phyloP scores from a whole-genome alignment of 2,329 filamentous ascomycete species.

The Chaetomium globosum region DNA sequence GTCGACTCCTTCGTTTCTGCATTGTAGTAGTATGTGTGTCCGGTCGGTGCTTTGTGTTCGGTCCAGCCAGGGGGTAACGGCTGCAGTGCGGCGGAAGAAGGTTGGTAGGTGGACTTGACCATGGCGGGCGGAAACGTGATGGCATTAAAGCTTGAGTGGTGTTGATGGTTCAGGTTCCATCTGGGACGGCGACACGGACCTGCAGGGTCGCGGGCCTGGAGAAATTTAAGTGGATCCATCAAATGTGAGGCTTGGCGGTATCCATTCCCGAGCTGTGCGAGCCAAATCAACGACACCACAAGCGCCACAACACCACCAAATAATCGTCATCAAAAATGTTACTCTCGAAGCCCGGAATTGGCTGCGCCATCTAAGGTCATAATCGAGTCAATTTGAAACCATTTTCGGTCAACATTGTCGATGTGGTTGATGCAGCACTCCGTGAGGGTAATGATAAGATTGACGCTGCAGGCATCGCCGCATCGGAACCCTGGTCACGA shows the following conservation, averaged over 20 bases:
- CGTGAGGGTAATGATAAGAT: too few relatives aligned
- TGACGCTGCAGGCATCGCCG: too few relatives aligned
- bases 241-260: not conserved
- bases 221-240: constrained; percentile 1
- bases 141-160: not conserved
- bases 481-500: too few relatives aligned
- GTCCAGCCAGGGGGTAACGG: constrained; percentile 82
- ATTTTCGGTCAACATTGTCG: too few relatives aligned
- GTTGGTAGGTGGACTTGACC: constrained; percentile 77
- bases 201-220: not conserved
- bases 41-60: constrained; percentile 87
- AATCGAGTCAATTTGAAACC: too few relatives aligned
- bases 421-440: too few relatives aligned
- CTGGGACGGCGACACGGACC: not conserved
- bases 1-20: constrained; percentile 80
- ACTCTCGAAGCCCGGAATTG: too few relatives aligned
- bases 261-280: too few relatives aligned
- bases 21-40: constrained; percentile 89
- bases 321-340: too few relatives aligned
- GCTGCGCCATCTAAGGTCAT: too few relatives aligned
- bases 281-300: too few relatives aligned
- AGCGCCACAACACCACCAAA: too few relatives aligned
- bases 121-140: constrained; percentile 46
- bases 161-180: not conserved
- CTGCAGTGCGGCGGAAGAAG: constrained; percentile 52